Evolutionary conservation across 768 basidiomycete genomes (phyloP), one percentile per base, ranked within the genome.

Genomic region (Hygrocybe coccinea): DNA sequence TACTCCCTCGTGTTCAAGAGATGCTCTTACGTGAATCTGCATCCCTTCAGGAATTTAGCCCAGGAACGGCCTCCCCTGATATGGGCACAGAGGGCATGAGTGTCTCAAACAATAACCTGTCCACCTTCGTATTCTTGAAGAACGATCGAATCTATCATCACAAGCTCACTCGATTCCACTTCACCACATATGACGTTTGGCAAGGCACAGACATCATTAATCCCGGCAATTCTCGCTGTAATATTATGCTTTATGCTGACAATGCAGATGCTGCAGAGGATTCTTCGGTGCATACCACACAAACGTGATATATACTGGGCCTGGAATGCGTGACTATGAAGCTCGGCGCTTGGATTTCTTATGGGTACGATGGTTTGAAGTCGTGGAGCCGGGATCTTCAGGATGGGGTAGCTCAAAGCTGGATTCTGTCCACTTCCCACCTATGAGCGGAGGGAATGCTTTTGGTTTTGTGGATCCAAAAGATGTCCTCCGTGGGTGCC

Each of bases 121-220:
- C 24, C 34, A 45, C 6, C 53, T 65, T 22, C 66, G 58, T 51
- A 15, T 52, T 24, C 64, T 38, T 14, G 33, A 15, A 50, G 25
- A 17, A 33, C n/a, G 24, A 33, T 33, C 33, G 12, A 33, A 50
- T 71, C 1, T 68, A 69, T 56, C 39, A 46, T 1, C 56, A 64
- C 39, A 60, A 62, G 25, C 52, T 51, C 43, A 0, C 47, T 78
- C 54, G 73, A 29, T 29, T 29, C 29, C 29, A 76, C 60, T 77
- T 73, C 54, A 77, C 75, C 0, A 73, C 74, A 0, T 79, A 78
- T 56, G 71, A 78, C 56, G 57, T 76, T 14, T 67, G 67, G 4
- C 60, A 72, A 1, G 48, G 54, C 1, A 71, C 74, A 54, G 76
- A 79, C 39, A 54, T 60, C 1, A 60, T 77, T 41, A 73, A 75